A percentile compares a stretch with the other conserved stretches of the same genome.
These are phyloP conservation scores for Metarhizium robertsii DNA, from an alignment of 2,329 filamentous ascomycete species.

Conservation along the genomic window DNA sequence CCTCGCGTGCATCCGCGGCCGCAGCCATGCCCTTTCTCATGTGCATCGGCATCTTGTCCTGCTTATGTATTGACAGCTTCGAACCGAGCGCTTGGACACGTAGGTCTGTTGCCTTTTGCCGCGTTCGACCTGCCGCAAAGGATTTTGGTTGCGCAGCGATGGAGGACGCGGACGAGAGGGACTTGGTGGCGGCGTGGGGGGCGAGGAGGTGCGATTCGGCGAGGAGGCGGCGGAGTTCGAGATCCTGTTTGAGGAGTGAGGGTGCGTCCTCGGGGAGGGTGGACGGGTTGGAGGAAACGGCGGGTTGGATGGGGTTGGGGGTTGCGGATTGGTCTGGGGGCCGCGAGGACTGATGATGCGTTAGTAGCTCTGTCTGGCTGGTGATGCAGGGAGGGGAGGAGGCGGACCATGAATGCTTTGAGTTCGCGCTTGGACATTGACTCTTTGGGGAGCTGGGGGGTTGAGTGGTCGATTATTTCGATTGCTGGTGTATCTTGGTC, in stretches of 20 bases:
- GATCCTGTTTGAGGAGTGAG: conserved; percentile 78
- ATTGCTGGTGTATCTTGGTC: conserved; percentile 23
- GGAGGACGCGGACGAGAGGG: conserved; percentile 29
- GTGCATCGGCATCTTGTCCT: conserved; percentile 82
- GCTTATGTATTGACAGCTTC: conserved; percentile 64
- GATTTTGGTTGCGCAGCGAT: conserved; percentile 28
- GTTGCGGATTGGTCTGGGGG: conserved; percentile 29
- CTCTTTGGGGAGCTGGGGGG: conserved; percentile 24
- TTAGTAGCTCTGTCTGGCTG: conserved; percentile 3
- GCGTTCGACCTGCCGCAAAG: conserved; percentile 56
- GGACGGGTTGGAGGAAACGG: conserved; percentile 14
- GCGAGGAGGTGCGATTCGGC: conserved; percentile 80
- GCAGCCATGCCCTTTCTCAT: conserved; percentile 76
- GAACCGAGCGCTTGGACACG: conserved; percentile 73
- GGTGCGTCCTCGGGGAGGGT: conserved; percentile 46
- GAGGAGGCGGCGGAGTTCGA: conserved; percentile 83
- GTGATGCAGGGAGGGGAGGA: not conserved
- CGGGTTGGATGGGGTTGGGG: conserved; percentile 12
- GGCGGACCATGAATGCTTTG: conserved; percentile 65
- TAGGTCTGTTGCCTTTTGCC: conserved; percentile 75
- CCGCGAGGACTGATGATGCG: conserved; percentile 32
- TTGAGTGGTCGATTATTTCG: conserved; percentile 54
- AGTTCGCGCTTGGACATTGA: conserved; percentile 57
- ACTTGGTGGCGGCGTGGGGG: conserved; percentile 37
- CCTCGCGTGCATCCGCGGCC: conserved; percentile 57